Evolutionary conservation across 1,139 yeast genomes (phyloP).

Genomic region (Geotrichum bryndzae): DNA sequence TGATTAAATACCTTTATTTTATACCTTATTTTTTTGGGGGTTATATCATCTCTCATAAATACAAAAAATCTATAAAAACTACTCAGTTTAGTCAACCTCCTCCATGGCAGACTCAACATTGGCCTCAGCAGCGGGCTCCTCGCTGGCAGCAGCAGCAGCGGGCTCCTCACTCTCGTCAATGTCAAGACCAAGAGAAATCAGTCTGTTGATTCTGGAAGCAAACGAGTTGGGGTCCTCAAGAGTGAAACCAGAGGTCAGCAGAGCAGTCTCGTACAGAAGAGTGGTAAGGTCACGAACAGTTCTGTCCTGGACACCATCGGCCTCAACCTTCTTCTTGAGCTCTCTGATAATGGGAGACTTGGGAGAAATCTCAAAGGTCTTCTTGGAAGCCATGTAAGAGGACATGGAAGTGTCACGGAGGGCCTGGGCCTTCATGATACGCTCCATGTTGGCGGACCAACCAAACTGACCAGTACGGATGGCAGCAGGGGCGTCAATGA

Average conservation of each 20-base stretch:
- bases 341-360: conserved; percentile 91
- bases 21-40: neutral
- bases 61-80: neutral
- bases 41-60: neutral
- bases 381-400: conserved; percentile 98
- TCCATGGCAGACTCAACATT: conserved; percentile 88
- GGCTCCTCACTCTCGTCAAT: conserved; percentile 82
- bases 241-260: conserved; percentile 97
- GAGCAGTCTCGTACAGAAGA: conserved; percentile 93
- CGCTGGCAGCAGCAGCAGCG: conserved; percentile 41
- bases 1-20: neutral
- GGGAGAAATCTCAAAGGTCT: conserved; percentile 98
- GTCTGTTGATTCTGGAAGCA: conserved; percentile 96
- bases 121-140: conserved; percentile 55
- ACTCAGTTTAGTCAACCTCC: conserved; percentile 76
- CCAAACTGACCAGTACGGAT: conserved; percentile 99
- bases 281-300: conserved; percentile 97
- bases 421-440: conserved; percentile 99
- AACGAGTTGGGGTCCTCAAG: conserved; percentile 97
- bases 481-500: conserved; percentile 99
- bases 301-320: conserved; percentile 96
- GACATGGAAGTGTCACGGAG: conserved; percentile 98
- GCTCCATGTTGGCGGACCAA: conserved; percentile 99
- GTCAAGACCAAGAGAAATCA: conserved; percentile 95
- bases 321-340: conserved; percentile 92